These are phyloP conservation scores for Penicillium sp. DNA, from an alignment of 2,329 filamentous ascomycete genomes.

Conservation along the genomic window DNA sequence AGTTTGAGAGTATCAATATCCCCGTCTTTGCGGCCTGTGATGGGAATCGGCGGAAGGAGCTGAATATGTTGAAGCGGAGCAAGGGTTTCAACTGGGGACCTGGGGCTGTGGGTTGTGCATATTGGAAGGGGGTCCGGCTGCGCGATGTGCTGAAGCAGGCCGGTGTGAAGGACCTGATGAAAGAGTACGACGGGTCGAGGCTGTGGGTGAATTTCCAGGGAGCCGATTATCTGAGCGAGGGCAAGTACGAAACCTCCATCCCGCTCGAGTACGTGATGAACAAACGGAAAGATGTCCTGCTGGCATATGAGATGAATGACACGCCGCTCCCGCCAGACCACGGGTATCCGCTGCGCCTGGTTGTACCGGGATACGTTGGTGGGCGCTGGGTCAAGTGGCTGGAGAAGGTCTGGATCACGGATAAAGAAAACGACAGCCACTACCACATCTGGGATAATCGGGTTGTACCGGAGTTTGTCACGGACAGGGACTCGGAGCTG, in stretches of 20 bases:
- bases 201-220: slow-evolving; percentile 58
- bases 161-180: slow-evolving; percentile 37
- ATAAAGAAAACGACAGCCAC: slow-evolving; percentile 47
- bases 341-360: slow-evolving; percentile 47
- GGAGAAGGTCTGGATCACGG: slow-evolving; percentile 38
- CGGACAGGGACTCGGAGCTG: slow-evolving; percentile 55
- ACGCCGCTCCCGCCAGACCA: slow-evolving; percentile 47
- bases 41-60: slow-evolving; percentile 57
- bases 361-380: slow-evolving; percentile 50
- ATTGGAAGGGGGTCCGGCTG: slow-evolving; percentile 56
- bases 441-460: slow-evolving; percentile 59
- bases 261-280: slow-evolving; percentile 57
- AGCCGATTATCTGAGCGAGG: slow-evolving; percentile 53
- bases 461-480: slow-evolving; percentile 54
- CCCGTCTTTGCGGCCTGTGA: slow-evolving; percentile 56
- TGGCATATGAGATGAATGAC: slow-evolving; percentile 50
- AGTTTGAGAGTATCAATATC: slow-evolving; percentile 55
- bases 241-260: slow-evolving; percentile 55
- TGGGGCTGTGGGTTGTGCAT: slow-evolving; percentile 54
- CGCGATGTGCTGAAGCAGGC: slow-evolving; percentile 52
- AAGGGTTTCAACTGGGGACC: slow-evolving; percentile 57
- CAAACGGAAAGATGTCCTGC: slow-evolving; percentile 53
- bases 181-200: slow-evolving; percentile 24
- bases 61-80: slow-evolving; percentile 55
- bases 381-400: slow-evolving; percentile 51